These are phyloP conservation scores for Singerocomus rubriflavus DNA, from an alignment of 1,284 basidiomycete species.

Conservation along the genomic window DNA sequence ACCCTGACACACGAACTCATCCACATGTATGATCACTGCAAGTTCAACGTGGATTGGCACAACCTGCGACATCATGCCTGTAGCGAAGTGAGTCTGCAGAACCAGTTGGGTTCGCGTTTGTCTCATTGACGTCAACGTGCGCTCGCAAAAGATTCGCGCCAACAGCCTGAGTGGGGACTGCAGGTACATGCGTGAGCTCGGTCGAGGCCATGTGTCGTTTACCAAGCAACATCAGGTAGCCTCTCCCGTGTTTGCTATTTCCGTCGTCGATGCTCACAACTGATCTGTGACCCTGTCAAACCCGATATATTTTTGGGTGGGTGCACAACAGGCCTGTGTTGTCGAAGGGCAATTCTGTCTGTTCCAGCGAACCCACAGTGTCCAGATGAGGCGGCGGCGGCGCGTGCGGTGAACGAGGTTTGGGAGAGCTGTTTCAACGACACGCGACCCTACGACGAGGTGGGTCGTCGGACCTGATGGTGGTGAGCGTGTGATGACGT, in stretches of 20 bases:
- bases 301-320: constrained; percentile 3
- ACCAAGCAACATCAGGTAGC: constrained; percentile 90
- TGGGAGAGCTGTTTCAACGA: constrained; percentile 96
- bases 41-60: constrained; percentile 90
- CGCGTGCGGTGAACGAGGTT: constrained; percentile 91
- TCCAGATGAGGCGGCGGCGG: constrained; percentile 72
- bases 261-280: constrained; percentile 1
- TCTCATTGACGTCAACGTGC: constrained; percentile 1
- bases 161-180: constrained; percentile 95
- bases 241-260: constrained; percentile 11
- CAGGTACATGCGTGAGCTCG: constrained; percentile 75
- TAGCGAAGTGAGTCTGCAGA: constrained; percentile 71
- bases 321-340: constrained; percentile 75
- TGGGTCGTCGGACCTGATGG: constrained; percentile 35
- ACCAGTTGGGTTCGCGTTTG: not conserved
- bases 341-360: constrained; percentile 81
- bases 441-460: constrained; percentile 96
- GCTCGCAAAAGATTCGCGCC: constrained; percentile 79
- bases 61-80: constrained; percentile 94
- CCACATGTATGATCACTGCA: constrained; percentile 95
- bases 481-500: constrained; percentile 2
- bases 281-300: constrained; percentile 6
- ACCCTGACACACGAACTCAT: constrained; percentile 92
- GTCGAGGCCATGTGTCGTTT: constrained; percentile 74
- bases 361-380: constrained; percentile 84